phyloP scores from a whole-genome alignment of 306 rosid species.

The Citrullus colocynthis region DNA sequence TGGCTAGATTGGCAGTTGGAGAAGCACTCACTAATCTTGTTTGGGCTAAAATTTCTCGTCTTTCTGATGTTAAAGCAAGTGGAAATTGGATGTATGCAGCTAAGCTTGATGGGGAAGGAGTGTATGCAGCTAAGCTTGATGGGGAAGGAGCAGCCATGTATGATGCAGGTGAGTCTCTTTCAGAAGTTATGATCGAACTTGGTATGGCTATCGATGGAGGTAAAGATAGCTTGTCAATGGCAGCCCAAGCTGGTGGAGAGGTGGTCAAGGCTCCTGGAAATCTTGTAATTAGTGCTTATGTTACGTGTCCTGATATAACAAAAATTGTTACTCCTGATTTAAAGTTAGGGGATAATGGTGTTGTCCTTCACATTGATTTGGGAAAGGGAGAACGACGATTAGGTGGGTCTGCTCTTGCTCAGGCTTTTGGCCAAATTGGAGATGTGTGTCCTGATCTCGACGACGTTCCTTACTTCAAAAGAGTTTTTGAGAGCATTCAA shows the following conservation, averaged over 20 bases:
- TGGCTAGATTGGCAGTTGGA: conserved; percentile 90
- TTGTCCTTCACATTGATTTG: conserved; percentile 67
- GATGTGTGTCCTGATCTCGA: conserved; percentile 66
- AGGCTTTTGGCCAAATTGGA: conserved; percentile 80
- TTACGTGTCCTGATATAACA: conserved; percentile 81
- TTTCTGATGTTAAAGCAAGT: conserved; percentile 85
- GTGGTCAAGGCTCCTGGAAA: conserved; percentile 90
- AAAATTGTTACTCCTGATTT: conserved; percentile 84
- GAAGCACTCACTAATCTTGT: conserved; percentile 94
- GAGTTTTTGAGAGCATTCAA: conserved; percentile 70
- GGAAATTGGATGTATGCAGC: conserved; percentile 97
- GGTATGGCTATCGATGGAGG: conserved; percentile 94
- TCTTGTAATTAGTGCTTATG: conserved; percentile 86
- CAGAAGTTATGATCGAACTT: conserved; percentile 74
- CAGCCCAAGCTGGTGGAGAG: conserved; percentile 67
- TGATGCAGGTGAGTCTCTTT: conserved; percentile 62
- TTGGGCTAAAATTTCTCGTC: conserved; percentile 78
- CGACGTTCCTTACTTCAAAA: conserved; percentile 63
- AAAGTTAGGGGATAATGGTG: conserved; percentile 60
- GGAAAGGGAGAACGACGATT: conserved; percentile 66
- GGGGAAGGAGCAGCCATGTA: conserved; percentile 94
- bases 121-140: conserved; percentile 89
- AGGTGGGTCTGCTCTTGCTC: conserved; percentile 89
- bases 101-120: conserved; percentile 89
- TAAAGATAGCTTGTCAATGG: conserved; percentile 89